phyloP scores from a whole-genome alignment of 495 filamentous ascomycete genomes.

The Penicillium paradoxum region DNA sequence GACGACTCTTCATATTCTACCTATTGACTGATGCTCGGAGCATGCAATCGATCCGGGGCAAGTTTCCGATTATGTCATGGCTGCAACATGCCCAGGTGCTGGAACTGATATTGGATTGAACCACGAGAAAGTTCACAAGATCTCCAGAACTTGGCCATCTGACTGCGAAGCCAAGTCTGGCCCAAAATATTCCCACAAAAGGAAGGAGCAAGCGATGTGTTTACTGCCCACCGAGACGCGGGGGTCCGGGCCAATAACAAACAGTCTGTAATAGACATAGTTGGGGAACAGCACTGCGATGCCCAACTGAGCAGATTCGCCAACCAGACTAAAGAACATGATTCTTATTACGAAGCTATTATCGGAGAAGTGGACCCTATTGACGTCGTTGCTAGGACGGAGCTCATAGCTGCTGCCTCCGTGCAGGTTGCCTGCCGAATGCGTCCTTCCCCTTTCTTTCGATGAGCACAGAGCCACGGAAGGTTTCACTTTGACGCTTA shows the following conservation, averaged over 20 bases:
- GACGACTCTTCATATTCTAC: not conserved
- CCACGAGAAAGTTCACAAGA: no score
- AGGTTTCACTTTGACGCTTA: no score
- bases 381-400: not conserved
- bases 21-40: not conserved
- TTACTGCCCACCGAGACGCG: conserved; percentile 14
- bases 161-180: not conserved
- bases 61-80: not conserved
- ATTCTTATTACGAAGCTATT: not conserved
- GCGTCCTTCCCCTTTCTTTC: conserved; percentile 6
- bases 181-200: not conserved
- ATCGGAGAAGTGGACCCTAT: conserved; percentile 5
- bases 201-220: conserved; percentile 20
- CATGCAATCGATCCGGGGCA: not conserved
- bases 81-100: no score
- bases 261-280: not conserved
- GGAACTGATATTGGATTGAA: not conserved
- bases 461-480: not conserved
- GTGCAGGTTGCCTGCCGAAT: not conserved
- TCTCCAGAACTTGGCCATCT: not conserved
- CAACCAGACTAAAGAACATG: not conserved
- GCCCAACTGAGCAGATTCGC: not conserved
- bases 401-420: conserved; percentile 5
- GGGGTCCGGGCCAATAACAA: conserved; percentile 17
- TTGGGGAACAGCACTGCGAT: not conserved